A percentile compares a stretch with the other conserved stretches of the same genome.
These are phyloP conservation scores for Colletotrichum tamarilloi DNA, from an alignment of 2,329 filamentous ascomycete genomes.

Conservation along the genomic window DNA sequence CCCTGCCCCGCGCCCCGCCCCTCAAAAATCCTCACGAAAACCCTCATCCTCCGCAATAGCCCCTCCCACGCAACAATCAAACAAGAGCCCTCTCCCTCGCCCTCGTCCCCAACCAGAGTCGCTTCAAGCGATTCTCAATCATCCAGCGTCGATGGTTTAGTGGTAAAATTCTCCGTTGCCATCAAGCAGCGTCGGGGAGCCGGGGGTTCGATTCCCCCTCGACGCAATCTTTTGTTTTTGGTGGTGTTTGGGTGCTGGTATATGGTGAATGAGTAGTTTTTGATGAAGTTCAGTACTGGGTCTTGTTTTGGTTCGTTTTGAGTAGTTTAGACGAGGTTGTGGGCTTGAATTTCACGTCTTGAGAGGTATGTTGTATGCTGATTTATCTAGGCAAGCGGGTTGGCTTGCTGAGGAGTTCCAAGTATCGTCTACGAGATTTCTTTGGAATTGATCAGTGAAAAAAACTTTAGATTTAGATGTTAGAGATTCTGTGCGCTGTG, in stretches of 20 bases:
- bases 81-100: neutral
- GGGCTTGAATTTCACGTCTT: neutral
- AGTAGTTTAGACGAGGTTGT: too few relatives aligned
- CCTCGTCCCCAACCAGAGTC: neutral
- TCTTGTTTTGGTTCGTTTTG: neutral
- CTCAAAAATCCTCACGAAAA: neutral
- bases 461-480: too few relatives aligned
- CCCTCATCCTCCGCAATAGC: neutral
- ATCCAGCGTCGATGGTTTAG: constrained; percentile 15
- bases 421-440: too few relatives aligned
- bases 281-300: neutral
- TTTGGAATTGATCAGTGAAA: too few relatives aligned
- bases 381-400: neutral
- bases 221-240: neutral
- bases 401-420: neutral
- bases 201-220: constrained; percentile 22
- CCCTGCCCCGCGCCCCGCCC: neutral
- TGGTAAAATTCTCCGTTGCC: constrained; percentile 24
- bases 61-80: neutral
- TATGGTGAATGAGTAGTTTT: neutral
- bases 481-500: too few relatives aligned
- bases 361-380: neutral
- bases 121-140: neutral
- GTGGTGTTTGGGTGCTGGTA: too few relatives aligned
- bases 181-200: constrained; percentile 19